A percentile compares a stretch with the other conserved stretches of the same genome.
These are phyloP conservation scores for Gillenia trifoliata DNA, from an alignment of 306 rosid genomes.

Conservation along the genomic window DNA sequence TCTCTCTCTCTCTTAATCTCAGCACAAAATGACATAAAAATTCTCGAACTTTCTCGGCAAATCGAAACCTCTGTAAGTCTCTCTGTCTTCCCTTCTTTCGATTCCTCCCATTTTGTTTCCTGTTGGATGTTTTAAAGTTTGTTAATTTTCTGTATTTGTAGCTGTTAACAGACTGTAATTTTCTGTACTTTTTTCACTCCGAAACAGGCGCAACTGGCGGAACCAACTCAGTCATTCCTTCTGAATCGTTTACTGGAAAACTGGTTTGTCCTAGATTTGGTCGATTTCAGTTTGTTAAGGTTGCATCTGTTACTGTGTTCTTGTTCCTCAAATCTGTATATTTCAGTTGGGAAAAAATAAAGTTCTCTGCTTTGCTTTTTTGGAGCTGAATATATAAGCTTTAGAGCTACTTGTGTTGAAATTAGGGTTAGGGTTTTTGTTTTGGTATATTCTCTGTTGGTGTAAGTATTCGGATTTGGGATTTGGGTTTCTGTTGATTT, in stretches of 20 bases:
- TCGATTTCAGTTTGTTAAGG: neutral
- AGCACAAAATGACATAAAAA: slow-evolving; percentile 10
- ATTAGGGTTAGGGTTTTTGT: slow-evolving; percentile 10
- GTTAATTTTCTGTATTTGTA: neutral
- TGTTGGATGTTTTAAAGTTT: neutral
- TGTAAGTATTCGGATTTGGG: neutral
- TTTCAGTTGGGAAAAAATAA: neutral
- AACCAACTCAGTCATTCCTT: slow-evolving; percentile 10
- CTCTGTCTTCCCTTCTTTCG: neutral
- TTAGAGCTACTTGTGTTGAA: neutral
- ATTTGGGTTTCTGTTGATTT: neutral
- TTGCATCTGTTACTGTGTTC: neutral
- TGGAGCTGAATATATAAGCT: slow-evolving; percentile 3
- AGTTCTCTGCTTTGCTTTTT: neutral
- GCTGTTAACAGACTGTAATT: neutral
- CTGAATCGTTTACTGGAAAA: slow-evolving; percentile 1
- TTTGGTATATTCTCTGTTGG: neutral
- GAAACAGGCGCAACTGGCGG: neutral
- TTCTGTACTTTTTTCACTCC: neutral
- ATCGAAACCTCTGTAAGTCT: slow-evolving; percentile 19
- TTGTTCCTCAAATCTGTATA: neutral
- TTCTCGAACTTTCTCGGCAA: slow-evolving; percentile 24
- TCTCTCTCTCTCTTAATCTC: neutral
- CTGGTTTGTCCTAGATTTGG: slow-evolving; percentile 5
- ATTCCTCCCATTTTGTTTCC: neutral